Percentiles rank a stretch among this genome's conserved stretches.
Conservation (phyloP, 1,139 yeast genomes). For the Protomyces inundatus region DNA sequence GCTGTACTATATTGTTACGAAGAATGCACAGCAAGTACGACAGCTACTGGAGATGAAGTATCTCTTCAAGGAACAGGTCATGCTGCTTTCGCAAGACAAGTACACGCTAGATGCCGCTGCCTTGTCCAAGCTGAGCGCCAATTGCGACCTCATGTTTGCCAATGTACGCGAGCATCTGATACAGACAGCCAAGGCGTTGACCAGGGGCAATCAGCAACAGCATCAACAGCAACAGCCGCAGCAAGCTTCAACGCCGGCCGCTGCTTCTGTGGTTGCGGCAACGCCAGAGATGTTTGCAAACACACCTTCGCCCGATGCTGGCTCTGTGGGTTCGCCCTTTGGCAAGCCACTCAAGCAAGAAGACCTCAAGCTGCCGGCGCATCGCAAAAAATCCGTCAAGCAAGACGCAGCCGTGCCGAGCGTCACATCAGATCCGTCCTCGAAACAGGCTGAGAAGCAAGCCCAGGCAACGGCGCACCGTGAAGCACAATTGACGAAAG, state of each 20-base stretch:
- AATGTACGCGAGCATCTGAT: slow-evolving; percentile 21
- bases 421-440: not conserved
- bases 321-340: not conserved
- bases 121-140: slow-evolving; percentile 8
- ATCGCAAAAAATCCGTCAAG: slow-evolving; percentile 11
- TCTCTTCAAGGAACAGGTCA: slow-evolving; percentile 18
- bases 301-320: not conserved
- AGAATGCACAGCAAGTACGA: slow-evolving; percentile 14
- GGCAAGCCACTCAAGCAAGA: slow-evolving; percentile 20
- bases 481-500: not conserved
- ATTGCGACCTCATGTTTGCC: slow-evolving; percentile 21
- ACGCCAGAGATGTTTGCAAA: not conserved
- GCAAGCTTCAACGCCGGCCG: slow-evolving; percentile 1
- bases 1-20: slow-evolving; percentile 18
- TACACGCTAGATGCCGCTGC: slow-evolving; percentile 13
- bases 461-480: not conserved
- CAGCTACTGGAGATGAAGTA: slow-evolving; percentile 25
- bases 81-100: not conserved
- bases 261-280: slow-evolving; percentile 6
- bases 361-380: slow-evolving; percentile 18
- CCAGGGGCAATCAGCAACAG: not conserved
- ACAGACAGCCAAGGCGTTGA: slow-evolving; percentile 9
- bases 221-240: not conserved
- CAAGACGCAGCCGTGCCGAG: not conserved
- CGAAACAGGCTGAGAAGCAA: not conserved